phyloP scores from a whole-genome alignment of 306 rosid genomes.

The Astragalus membranaceus region DNA sequence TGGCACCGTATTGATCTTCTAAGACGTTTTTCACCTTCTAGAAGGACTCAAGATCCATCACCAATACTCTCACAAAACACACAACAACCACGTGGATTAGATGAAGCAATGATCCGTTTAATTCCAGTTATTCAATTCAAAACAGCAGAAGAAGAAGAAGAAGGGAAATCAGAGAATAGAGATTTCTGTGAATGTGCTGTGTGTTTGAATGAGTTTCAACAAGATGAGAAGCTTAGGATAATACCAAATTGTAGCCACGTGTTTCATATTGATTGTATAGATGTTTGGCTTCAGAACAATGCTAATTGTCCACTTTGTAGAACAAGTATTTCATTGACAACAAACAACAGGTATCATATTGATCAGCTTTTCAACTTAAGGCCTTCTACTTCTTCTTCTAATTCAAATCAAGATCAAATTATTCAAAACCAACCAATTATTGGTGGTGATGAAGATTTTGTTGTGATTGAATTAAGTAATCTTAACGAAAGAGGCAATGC shows the following conservation, averaged over 20 bases:
- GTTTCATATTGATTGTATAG: slow-evolving; percentile 92
- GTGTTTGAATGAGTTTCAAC: slow-evolving; percentile 75
- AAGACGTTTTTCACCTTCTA: slow-evolving; percentile 59
- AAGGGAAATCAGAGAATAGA: neutral
- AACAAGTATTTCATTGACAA: slow-evolving; percentile 53
- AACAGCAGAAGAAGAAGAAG: slow-evolving; percentile 26
- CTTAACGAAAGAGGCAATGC: slow-evolving; percentile 20
- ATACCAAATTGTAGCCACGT: slow-evolving; percentile 80
- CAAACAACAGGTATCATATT: slow-evolving; percentile 28
- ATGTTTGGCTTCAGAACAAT: slow-evolving; percentile 83
- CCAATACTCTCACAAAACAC: slow-evolving; percentile 27
- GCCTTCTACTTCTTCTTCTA: slow-evolving; percentile 20
- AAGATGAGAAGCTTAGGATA: slow-evolving; percentile 68
- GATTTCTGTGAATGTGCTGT: slow-evolving; percentile 69
- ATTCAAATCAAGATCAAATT: slow-evolving; percentile 20
- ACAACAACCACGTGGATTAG: slow-evolving; percentile 50
- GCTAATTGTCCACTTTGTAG: slow-evolving; percentile 98
- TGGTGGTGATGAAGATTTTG: slow-evolving; percentile 53
- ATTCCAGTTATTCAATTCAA: slow-evolving; percentile 69
- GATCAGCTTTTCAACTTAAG: slow-evolving; percentile 40
- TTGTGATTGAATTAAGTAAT: slow-evolving; percentile 68
- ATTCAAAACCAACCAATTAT: slow-evolving; percentile 14
- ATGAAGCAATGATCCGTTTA: slow-evolving; percentile 70
- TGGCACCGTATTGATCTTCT: slow-evolving; percentile 93
- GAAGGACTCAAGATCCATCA: slow-evolving; percentile 34